Evolutionary conservation across 768 basidiomycete species (phyloP).

Genomic region (Pulveroboletus frians): DNA sequence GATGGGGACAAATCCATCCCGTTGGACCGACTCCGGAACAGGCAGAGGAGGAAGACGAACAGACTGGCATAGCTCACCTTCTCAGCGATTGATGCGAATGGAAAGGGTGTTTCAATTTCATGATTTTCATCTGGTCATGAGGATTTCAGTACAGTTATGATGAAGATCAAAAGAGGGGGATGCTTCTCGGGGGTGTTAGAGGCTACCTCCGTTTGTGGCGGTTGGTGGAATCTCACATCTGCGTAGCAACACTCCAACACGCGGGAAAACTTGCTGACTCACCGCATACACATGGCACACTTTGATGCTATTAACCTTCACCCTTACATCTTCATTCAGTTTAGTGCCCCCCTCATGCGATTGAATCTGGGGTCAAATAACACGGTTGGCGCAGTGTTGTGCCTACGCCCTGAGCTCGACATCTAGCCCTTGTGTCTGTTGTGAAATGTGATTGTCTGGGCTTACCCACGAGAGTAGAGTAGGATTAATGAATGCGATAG

Average conservation of each 20-base stretch:
- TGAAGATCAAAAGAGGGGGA: background rate
- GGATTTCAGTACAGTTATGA: background rate
- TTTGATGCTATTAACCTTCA: background rate
- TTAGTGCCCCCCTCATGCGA: background rate
- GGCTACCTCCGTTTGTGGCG: background rate
- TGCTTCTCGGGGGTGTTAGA: background rate
- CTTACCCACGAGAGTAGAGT: background rate
- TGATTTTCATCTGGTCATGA: background rate
- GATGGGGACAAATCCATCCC: background rate
- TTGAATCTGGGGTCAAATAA: background rate
- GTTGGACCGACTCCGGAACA: background rate
- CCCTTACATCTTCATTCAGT: background rate
- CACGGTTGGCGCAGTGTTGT: background rate
- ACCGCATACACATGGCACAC: background rate
- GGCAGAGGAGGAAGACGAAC: background rate
- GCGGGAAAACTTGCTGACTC: background rate
- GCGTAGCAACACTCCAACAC: too few relatives aligned
- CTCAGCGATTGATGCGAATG: slow-evolving; percentile 1
- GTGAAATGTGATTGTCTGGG: background rate
- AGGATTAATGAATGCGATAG: background rate
- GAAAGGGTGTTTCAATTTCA: background rate
- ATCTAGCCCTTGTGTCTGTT: background rate
- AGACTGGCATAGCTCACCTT: background rate
- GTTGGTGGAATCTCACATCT: background rate
- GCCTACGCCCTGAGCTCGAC: background rate